Evolutionary conservation across 495 filamentous ascomycete genomes (phyloP).

Genomic region (Opeltia flavorubescens): DNA sequence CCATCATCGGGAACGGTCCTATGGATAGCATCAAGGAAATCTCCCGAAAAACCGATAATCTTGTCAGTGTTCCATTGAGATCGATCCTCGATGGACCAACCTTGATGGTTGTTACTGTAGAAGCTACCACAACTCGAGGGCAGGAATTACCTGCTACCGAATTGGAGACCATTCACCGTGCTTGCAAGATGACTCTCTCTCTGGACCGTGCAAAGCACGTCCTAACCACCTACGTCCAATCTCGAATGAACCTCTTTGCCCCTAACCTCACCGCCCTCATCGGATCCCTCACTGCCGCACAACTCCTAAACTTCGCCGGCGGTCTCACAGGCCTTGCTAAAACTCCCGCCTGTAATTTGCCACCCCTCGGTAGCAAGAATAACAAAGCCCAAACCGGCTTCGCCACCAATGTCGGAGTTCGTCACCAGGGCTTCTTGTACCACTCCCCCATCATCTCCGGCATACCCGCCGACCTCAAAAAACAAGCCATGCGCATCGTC

Average conservation of each 20-base stretch:
- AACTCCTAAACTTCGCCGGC: conserved; percentile 86
- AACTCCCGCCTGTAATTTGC: conserved; percentile 83
- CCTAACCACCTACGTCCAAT: conserved; percentile 91
- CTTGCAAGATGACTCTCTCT: conserved; percentile 74
- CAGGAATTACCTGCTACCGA: conserved; percentile 60
- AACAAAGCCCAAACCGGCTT: conserved; percentile 71
- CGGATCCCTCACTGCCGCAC: conserved; percentile 88
- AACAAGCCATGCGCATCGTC: conserved; percentile 91
- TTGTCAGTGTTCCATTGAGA: conserved; percentile 58
- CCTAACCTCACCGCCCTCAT: conserved; percentile 89
- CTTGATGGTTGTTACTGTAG: conserved; percentile 90
- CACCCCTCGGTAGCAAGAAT: conserved; percentile 79
- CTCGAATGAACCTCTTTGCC: conserved; percentile 90
- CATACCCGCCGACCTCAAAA: conserved; percentile 75
- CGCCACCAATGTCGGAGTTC: conserved; percentile 84
- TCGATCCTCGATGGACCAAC: conserved; percentile 74
- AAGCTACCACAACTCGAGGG: conserved; percentile 80
- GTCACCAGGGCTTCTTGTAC: conserved; percentile 88
- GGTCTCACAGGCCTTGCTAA: conserved; percentile 80
- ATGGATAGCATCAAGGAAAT: conserved; percentile 77
- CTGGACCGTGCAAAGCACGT: conserved; percentile 78
- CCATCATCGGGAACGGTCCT: conserved; percentile 84
- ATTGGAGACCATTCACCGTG: conserved; percentile 56
- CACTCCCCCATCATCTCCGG: conserved; percentile 74
- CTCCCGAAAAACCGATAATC: conserved; percentile 54